phyloP scores from a whole-genome alignment of 228 moss, liverwort and hornwort genomes.

The Sphagnum magellanicum region DNA sequence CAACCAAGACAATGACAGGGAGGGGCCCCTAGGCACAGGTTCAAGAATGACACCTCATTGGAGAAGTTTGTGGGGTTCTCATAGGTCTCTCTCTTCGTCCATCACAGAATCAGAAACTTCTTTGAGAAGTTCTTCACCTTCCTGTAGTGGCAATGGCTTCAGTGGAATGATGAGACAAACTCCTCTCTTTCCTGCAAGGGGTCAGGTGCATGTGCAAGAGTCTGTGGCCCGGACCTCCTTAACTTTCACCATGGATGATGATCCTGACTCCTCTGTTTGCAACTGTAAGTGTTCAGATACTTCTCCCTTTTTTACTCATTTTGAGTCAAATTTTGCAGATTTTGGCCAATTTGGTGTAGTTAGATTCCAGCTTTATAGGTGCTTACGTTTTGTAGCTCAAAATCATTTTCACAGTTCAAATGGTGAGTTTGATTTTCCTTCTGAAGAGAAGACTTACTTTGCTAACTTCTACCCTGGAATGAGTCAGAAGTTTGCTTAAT shows the following conservation, averaged over 20 bases:
- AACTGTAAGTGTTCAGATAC: slow-evolving; percentile 11
- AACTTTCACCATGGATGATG: slow-evolving; percentile 11
- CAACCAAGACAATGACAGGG: slow-evolving; percentile 23
- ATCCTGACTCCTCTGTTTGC: slow-evolving; percentile 6
- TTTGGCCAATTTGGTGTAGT: no score
- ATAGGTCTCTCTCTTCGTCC: slow-evolving; percentile 16
- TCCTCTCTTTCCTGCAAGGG: slow-evolving; percentile 35
- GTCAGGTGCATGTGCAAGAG: neutral
- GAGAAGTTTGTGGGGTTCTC: slow-evolving; percentile 16
- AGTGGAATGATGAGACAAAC: slow-evolving; percentile 31
- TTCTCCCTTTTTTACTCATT: slow-evolving; percentile 6
- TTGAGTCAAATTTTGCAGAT: neutral
- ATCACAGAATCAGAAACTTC: slow-evolving; percentile 13
- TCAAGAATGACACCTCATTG: slow-evolving; percentile 22
- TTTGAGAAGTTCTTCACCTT: slow-evolving; percentile 7
- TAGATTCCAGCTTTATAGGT: no score
- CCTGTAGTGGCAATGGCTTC: slow-evolving; percentile 12
- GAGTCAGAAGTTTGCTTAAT: no score
- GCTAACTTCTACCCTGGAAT: no score
- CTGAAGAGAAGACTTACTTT: no score
- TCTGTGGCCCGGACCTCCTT: neutral
- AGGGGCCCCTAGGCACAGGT: slow-evolving; percentile 9
- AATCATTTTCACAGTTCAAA: no score
- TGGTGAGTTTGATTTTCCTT: no score
- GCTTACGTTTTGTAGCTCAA: no score